phyloP scores from a whole-genome alignment of 2,329 filamentous ascomycete species.

The Aspergillus udagawae region DNA sequence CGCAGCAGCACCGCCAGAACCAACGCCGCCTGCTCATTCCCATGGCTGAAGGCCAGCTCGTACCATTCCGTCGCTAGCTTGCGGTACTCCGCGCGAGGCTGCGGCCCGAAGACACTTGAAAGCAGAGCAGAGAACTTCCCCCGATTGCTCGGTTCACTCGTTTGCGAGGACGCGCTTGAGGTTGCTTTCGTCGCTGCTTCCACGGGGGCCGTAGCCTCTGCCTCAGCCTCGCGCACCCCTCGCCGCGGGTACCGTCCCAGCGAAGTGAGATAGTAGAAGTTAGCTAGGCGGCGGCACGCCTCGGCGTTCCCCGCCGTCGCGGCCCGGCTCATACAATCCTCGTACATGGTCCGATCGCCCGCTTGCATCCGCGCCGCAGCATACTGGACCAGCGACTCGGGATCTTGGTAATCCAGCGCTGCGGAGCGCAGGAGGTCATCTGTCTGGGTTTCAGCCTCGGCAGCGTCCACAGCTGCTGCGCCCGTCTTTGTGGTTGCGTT shows the following conservation, averaged over 20 bases:
- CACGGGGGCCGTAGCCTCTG: not conserved
- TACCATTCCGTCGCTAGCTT: slow-evolving; percentile 34
- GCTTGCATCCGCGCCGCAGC: slow-evolving; percentile 22
- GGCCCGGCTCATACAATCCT: slow-evolving; percentile 32
- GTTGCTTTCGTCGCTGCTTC: not conserved
- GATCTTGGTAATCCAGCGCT: slow-evolving; percentile 30
- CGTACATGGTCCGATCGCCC: slow-evolving; percentile 27
- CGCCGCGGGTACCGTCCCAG: slow-evolving; percentile 21
- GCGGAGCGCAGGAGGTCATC: slow-evolving; percentile 17
- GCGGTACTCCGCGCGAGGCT: slow-evolving; percentile 21
- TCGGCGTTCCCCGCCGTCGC: slow-evolving; percentile 25
- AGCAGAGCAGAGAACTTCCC: not conserved
- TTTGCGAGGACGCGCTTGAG: not conserved
- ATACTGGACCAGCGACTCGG: slow-evolving; percentile 23
- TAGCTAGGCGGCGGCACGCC: slow-evolving; percentile 32
- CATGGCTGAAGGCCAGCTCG: slow-evolving; percentile 20
- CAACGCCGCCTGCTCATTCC: slow-evolving; percentile 19
- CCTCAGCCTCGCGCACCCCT: slow-evolving; percentile 11
- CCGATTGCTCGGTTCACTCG: not conserved
- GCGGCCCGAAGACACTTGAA: slow-evolving; percentile 14
- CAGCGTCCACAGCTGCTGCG: slow-evolving; percentile 6
- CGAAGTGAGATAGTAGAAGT: slow-evolving; percentile 35
- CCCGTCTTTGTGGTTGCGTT: not conserved
- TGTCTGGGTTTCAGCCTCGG: slow-evolving; percentile 8
- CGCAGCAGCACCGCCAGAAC: slow-evolving; percentile 27